These are phyloP conservation scores for Cicer bijugum DNA, from an alignment of 306 rosid species.

Conservation along the genomic window DNA sequence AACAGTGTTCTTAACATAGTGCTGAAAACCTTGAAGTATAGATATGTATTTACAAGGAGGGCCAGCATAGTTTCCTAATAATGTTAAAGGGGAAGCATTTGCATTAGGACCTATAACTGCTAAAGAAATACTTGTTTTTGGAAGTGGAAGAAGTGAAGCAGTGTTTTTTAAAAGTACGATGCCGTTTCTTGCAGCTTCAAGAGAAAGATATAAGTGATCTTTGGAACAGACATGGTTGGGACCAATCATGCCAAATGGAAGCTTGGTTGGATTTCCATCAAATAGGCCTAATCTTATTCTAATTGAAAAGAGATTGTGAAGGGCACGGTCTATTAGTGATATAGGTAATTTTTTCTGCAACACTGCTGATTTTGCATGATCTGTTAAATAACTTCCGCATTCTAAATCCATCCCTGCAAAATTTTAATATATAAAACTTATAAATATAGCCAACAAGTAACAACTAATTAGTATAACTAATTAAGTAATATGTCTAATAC, in stretches of 20 bases:
- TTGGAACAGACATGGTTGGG: slow-evolving; percentile 69
- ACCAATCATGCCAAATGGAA: slow-evolving; percentile 66
- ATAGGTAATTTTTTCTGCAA: slow-evolving; percentile 54
- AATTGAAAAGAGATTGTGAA: slow-evolving; percentile 69
- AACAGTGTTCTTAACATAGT: slow-evolving; percentile 54
- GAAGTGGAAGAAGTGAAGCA: slow-evolving; percentile 69
- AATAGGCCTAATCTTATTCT: slow-evolving; percentile 88
- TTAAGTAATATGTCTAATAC: no score
- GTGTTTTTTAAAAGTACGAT: slow-evolving; percentile 86
- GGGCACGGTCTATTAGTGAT: slow-evolving; percentile 74
- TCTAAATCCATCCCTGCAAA: slow-evolving; percentile 84
- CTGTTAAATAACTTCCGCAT: slow-evolving; percentile 68
- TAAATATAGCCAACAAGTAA: no score
- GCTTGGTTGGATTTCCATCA: slow-evolving; percentile 69
- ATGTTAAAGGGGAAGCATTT: slow-evolving; percentile 57
- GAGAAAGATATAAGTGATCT: slow-evolving; percentile 69
- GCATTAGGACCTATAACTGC: slow-evolving; percentile 91
- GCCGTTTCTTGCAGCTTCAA: slow-evolving; percentile 89
- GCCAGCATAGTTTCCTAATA: slow-evolving; percentile 84
- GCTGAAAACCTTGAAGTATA: slow-evolving; percentile 62
- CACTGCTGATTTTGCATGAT: slow-evolving; percentile 70
- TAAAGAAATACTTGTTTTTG: slow-evolving; percentile 57
- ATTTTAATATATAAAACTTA: background rate
- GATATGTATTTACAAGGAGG: slow-evolving; percentile 72
- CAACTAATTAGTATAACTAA: no score